Evolutionary conservation across 2,329 filamentous ascomycete genomes (phyloP).

Genomic region (Sporothrix schenckii): DNA sequence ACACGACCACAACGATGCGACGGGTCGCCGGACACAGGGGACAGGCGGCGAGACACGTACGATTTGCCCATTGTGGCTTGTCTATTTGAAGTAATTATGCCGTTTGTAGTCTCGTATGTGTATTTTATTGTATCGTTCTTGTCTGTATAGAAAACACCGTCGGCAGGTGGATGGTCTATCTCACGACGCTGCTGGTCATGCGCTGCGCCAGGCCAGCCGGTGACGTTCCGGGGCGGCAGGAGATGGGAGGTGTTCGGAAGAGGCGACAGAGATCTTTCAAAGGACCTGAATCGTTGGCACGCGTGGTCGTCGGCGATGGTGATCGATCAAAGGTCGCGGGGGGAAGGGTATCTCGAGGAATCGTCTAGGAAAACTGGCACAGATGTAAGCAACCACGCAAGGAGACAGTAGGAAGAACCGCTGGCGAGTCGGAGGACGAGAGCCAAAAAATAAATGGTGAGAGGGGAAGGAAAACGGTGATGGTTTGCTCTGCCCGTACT

Average conservation of each 20-base stretch:
- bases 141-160: neutral
- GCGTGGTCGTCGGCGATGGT: conserved; percentile 8
- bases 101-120: neutral
- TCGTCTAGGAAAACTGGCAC: neutral
- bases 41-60: conserved; percentile 46
- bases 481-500: neutral
- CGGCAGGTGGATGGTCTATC: neutral
- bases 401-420: neutral
- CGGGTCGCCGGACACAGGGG: neutral
- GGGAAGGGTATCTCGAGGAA: neutral
- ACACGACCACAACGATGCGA: neutral
- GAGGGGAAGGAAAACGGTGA: neutral
- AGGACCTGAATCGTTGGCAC: neutral
- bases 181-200: conserved; percentile 24
- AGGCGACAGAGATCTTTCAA: neutral
- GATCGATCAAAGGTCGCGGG: neutral
- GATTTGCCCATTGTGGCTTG: conserved; percentile 53
- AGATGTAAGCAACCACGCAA: neutral
- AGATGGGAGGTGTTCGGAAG: neutral
- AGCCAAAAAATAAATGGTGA: neutral
- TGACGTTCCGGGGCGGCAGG: neutral
- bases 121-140: neutral
- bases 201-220: conserved; percentile 30
- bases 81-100: neutral
- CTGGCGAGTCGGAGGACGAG: too few relatives aligned